Evolutionary conservation across 139 green algal species (phyloP).

Genomic region (Micractinium sp.): DNA sequence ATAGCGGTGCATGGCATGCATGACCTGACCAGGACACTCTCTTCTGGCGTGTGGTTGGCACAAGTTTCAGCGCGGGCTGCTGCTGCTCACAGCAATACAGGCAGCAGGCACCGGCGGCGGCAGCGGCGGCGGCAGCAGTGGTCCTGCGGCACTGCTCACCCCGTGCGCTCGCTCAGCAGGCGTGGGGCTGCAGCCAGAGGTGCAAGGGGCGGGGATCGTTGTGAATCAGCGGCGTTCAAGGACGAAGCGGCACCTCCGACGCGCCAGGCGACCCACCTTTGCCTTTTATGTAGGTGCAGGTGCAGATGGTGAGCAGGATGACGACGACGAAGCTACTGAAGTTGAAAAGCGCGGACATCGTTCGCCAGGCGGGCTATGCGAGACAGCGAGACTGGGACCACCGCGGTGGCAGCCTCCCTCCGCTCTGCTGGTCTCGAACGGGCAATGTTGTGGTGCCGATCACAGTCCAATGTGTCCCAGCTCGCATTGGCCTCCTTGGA

Average conservation of each 20-base stretch:
- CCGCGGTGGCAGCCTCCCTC: too few relatives aligned
- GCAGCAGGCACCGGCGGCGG: neutral
- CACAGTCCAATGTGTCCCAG: too few relatives aligned
- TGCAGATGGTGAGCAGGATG: constrained; percentile 94
- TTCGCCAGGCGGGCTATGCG: too few relatives aligned
- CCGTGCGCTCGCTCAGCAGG: constrained; percentile 71
- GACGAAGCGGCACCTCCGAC: neutral
- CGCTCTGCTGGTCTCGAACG: too few relatives aligned
- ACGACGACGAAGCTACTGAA: constrained; percentile 93
- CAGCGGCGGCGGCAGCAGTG: neutral
- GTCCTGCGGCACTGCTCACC: constrained; percentile 56
- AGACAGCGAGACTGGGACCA: too few relatives aligned
- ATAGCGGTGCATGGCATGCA: too few relatives aligned
- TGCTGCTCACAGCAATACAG: neutral
- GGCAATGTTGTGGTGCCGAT: too few relatives aligned
- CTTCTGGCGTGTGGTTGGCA: too few relatives aligned
- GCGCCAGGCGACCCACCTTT: constrained; percentile 48
- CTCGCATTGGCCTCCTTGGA: too few relatives aligned
- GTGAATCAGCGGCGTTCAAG: neutral
- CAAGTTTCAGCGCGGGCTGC: neutral
- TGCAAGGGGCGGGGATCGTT: too few relatives aligned
- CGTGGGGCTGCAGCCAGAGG: constrained; percentile 51
- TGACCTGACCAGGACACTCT: too few relatives aligned
- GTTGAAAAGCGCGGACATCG: constrained; percentile 94
- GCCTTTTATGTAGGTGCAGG: constrained; percentile 95